Evolutionary conservation across 495 filamentous ascomycete genomes (phyloP).

Genomic region (Bacidia rubella): DNA sequence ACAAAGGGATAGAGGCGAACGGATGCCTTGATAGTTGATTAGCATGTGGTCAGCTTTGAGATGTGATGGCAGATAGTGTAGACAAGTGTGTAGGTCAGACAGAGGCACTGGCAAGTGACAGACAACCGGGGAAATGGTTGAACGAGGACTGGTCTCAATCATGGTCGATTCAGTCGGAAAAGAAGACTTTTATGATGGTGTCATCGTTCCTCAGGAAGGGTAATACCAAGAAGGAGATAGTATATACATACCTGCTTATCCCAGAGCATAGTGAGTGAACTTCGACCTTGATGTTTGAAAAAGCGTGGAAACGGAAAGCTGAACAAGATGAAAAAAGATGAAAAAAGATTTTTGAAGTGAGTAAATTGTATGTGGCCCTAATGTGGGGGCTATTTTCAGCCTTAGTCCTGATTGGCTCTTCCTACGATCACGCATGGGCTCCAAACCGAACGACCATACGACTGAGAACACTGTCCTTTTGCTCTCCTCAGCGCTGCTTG

Average conservation of each 20-base stretch:
- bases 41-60: too few relatives aligned
- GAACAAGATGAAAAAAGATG: too few relatives aligned
- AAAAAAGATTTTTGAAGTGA: too few relatives aligned
- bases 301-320: too few relatives aligned
- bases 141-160: conserved; percentile 65
- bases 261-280: not conserved
- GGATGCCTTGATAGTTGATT: too few relatives aligned
- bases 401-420: not conserved
- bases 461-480: not conserved
- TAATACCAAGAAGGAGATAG: conserved; percentile 12
- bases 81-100: conserved; percentile 49
- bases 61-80: not conserved
- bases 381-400: not conserved
- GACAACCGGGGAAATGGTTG: conserved; percentile 52
- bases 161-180: conserved; percentile 92
- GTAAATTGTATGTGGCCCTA: too few relatives aligned
- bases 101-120: conserved; percentile 98
- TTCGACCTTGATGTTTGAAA: too few relatives aligned
- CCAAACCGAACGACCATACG: not conserved
- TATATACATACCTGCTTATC: conserved; percentile 8
- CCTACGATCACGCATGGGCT: not conserved
- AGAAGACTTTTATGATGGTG: conserved; percentile 70
- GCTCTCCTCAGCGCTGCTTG: not conserved
- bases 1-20: too few relatives aligned
- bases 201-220: conserved; percentile 55